Evolutionary conservation across 1,139 yeast species (phyloP).

Genomic region (Yamadazyma diddensiae): DNA sequence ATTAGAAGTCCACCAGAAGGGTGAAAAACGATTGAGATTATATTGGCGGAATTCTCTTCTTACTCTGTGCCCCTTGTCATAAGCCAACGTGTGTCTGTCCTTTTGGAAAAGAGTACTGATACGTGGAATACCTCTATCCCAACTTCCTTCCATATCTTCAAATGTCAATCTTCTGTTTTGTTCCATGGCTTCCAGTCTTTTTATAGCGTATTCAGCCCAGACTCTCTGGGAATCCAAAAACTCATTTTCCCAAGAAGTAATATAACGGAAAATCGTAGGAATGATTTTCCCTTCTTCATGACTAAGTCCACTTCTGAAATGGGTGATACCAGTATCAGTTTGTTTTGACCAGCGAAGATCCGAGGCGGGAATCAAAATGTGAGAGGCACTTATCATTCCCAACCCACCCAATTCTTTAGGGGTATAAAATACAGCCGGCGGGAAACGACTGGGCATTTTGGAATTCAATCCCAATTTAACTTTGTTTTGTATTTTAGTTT

Average conservation of each 20-base stretch:
- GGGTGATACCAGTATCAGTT: constrained; percentile 92
- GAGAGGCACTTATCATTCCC: constrained; percentile 97
- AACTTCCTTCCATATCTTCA: constrained; percentile 89
- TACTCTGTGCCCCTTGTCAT: constrained; percentile 90
- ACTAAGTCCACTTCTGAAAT: constrained; percentile 91
- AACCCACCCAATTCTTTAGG: constrained; percentile 97
- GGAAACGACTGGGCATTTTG: constrained; percentile 97
- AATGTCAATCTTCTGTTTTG: constrained; percentile 84
- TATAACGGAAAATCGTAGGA: constrained; percentile 90
- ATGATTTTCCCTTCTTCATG: constrained; percentile 77
- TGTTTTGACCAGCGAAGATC: constrained; percentile 90
- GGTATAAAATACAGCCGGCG: constrained; percentile 97
- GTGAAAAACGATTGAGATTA: constrained; percentile 68
- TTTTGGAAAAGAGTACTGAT: constrained; percentile 93
- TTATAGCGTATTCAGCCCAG: constrained; percentile 95
- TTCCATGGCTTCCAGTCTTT: constrained; percentile 82
- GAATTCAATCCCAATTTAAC: constrained; percentile 95
- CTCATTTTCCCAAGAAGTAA: constrained; percentile 96
- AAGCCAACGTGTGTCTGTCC: constrained; percentile 91
- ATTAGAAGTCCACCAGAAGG: constrained; percentile 95
- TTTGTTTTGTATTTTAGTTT: constrained; percentile 89
- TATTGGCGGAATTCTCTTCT: constrained; percentile 78
- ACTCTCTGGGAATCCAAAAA: constrained; percentile 92
- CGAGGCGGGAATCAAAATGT: constrained; percentile 88
- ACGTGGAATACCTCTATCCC: constrained; percentile 98